Conservation (phyloP, 2,329 filamentous ascomycete species). For the Septoria linicola region DNA sequence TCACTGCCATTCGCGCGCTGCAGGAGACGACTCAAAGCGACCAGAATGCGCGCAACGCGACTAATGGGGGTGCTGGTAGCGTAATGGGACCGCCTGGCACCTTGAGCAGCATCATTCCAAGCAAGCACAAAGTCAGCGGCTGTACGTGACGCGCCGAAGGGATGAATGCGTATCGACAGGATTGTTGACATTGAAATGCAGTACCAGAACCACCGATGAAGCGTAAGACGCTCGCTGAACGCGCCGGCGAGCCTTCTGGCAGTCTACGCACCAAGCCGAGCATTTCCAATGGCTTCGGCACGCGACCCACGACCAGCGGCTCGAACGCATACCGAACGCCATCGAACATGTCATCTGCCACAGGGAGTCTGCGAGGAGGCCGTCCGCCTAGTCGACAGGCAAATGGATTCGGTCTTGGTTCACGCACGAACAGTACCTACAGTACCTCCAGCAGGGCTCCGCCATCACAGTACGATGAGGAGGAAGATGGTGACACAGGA, state of each 20-base stretch:
- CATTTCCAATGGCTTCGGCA: constrained; percentile 24
- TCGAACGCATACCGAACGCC: constrained; percentile 46
- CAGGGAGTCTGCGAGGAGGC: constrained; percentile 40
- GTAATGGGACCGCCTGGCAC: constrained; percentile 20
- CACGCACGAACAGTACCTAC: constrained; percentile 16
- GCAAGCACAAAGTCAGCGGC: constrained; percentile 54
- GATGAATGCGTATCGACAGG: background rate
- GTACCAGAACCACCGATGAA: constrained; percentile 51
- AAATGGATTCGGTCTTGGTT: constrained; percentile 34
- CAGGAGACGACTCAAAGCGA: constrained; percentile 38
- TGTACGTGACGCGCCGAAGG: constrained; percentile 37
- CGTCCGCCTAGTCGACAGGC: constrained; percentile 46
- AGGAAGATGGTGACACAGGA: constrained; percentile 40
- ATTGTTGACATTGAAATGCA: constrained; percentile 22
- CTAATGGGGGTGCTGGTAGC: constrained; percentile 9
- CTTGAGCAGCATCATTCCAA: constrained; percentile 16
- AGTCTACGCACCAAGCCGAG: constrained; percentile 26
- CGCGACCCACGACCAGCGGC: constrained; percentile 22
- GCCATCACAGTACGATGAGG: constrained; percentile 27
- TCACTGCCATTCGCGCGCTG: constrained; percentile 23
- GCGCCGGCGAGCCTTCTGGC: constrained; percentile 47
- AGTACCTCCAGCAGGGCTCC: constrained; percentile 10
- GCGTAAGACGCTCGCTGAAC: constrained; percentile 52
- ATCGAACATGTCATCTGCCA: constrained; percentile 37
- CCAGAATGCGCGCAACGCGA: constrained; percentile 51